A percentile compares a stretch with the other conserved stretches of the same genome.
These are phyloP conservation scores for Gardenia jasminoides DNA, from an alignment of 257 asterid species.

Conservation along the genomic window DNA sequence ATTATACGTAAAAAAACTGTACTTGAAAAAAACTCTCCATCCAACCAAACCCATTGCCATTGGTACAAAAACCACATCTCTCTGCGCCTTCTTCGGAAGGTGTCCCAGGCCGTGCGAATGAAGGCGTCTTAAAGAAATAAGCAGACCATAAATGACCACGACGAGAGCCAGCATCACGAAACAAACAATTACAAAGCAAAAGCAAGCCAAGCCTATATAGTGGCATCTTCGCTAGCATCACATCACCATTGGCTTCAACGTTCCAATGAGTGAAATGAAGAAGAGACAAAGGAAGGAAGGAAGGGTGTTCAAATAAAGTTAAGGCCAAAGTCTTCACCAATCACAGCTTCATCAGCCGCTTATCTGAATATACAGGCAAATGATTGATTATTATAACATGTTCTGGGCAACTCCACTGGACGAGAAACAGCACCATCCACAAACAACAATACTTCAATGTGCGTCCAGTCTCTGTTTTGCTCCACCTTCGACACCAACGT, in stretches of 20 bases:
- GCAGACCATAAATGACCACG: neutral
- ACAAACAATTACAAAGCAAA: no score
- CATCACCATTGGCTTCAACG: neutral
- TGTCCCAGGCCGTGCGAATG: no score
- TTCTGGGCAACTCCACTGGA: neutral
- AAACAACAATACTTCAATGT: constrained; percentile 20
- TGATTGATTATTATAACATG: constrained; percentile 1
- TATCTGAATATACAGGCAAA: neutral
- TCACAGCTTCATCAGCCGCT: neutral
- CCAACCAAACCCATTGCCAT: no score
- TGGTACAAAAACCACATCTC: no score
- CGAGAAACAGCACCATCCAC: constrained; percentile 3
- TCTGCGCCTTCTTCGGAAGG: no score
- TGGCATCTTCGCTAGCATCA: neutral
- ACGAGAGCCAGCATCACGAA: no score
- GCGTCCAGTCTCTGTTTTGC: constrained; percentile 11
- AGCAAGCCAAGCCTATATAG: neutral
- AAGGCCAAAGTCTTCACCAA: neutral
- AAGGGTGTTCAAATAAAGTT: neutral
- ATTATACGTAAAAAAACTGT: no score
- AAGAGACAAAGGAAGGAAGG: neutral
- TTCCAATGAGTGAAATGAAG: neutral
- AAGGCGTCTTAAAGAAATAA: neutral
- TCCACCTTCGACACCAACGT: neutral
- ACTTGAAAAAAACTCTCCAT: no score